phyloP scores from a whole-genome alignment of 257 asterid species.

The Penstemon barbatus region DNA sequence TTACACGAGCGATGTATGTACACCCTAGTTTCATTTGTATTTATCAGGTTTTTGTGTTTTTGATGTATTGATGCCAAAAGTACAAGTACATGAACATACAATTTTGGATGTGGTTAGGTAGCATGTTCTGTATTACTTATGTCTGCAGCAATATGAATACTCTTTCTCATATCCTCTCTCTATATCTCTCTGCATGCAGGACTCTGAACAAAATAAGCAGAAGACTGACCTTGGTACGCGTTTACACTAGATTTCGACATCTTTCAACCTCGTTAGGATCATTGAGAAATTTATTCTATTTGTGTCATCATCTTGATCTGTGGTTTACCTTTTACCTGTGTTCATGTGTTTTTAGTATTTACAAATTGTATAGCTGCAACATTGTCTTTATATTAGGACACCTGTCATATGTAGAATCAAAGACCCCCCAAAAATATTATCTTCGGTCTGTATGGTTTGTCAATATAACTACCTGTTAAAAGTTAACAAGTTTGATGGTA shows the following conservation, averaged over 20 bases:
- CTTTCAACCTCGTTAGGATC: constrained; percentile 3
- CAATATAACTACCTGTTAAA: background rate
- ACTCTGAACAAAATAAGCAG: constrained; percentile 36
- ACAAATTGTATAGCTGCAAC: background rate
- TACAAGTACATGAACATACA: background rate
- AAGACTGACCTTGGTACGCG: constrained; percentile 67
- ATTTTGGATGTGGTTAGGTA: constrained; percentile 2
- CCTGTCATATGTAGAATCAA: background rate
- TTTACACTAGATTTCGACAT: constrained; percentile 5
- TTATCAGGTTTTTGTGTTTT: constrained; percentile 1
- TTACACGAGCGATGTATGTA: constrained; percentile 46
- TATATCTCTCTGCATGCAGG: constrained; percentile 46
- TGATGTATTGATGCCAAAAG: background rate
- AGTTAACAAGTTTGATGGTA: background rate
- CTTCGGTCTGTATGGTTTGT: background rate
- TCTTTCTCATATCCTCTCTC: constrained; percentile 21
- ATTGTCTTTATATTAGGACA: background rate
- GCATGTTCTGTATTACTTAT: constrained; percentile 1
- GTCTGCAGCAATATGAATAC: constrained; percentile 6
- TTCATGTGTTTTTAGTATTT: background rate
- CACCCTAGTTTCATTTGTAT: constrained; percentile 16
- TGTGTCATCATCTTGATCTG: background rate
- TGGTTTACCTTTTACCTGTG: background rate
- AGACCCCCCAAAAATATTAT: background rate
- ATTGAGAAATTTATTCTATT: background rate